These are phyloP conservation scores for Cyphellophora attinorum DNA, from an alignment of 2,329 filamentous ascomycete genomes.

Conservation along the genomic window DNA sequence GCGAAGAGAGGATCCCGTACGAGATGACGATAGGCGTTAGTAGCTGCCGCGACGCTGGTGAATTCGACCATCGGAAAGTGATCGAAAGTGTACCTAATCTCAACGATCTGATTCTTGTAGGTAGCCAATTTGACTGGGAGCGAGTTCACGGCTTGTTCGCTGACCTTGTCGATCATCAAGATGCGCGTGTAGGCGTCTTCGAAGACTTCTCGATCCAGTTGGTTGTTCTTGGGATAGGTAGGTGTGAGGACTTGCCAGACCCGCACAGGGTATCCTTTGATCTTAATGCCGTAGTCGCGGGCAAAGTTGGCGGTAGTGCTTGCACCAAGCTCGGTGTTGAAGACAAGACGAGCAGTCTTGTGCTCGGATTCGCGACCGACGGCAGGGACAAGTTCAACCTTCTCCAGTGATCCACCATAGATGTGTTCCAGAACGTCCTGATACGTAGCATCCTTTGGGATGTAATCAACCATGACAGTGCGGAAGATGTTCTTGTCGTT, in stretches of 20 bases:
- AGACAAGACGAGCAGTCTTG: conserved; percentile 18
- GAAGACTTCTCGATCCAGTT: conserved; percentile 13
- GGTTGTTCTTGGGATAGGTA: conserved; percentile 14
- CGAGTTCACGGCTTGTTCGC: conserved; percentile 3
- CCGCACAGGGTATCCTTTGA: conserved; percentile 10
- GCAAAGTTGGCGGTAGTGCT: conserved; percentile 10
- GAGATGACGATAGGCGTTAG: conserved; percentile 7
- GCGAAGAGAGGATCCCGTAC: conserved; percentile 4
- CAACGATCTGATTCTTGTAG: conserved; percentile 8
- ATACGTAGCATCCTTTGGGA: conserved; percentile 11
- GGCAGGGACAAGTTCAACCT: conserved; percentile 13
- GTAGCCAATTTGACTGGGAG: conserved; percentile 7
- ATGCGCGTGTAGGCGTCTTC: conserved; percentile 11
- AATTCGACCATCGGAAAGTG: conserved; percentile 15
- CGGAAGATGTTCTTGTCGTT: conserved; percentile 12
- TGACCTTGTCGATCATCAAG: conserved; percentile 11
- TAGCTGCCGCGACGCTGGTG: conserved; percentile 13
- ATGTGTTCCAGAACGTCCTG: conserved; percentile 12
- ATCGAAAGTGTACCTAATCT: conserved; percentile 11
- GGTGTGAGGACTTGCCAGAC: conserved; percentile 17
- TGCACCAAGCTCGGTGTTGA: conserved; percentile 12
- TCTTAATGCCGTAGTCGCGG: conserved; percentile 10
- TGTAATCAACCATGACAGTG: conserved; percentile 18
- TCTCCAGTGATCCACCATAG: conserved; percentile 14
- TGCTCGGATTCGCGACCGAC: conserved; percentile 11